A percentile compares a stretch with the other conserved stretches of the same genome.
Evolutionary conservation across 2,329 filamentous ascomycete species (phyloP).

Genomic region (Clonostachys rosea): DNA sequence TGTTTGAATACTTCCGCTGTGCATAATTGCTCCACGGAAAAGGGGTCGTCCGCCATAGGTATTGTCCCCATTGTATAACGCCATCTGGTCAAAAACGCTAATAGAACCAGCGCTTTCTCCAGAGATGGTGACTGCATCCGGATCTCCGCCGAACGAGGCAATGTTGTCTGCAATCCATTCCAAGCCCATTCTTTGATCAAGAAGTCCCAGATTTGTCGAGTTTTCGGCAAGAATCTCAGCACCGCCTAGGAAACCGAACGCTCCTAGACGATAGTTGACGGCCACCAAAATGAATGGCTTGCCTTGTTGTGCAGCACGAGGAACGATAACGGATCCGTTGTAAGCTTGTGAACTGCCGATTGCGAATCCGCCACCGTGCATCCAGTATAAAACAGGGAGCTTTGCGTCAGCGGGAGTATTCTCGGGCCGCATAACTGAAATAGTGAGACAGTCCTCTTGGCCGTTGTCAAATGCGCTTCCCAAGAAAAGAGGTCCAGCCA

Average conservation of each 20-base stretch:
- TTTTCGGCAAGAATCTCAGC: constrained; percentile 22
- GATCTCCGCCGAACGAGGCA: constrained; percentile 34
- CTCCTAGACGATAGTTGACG: constrained; percentile 30
- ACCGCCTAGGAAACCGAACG: constrained; percentile 30
- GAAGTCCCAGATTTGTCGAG: constrained; percentile 26
- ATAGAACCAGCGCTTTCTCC: constrained; percentile 43
- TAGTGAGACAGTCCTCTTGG: constrained; percentile 28
- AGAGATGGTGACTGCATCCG: constrained; percentile 33
- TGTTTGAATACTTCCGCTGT: too few species aligned
- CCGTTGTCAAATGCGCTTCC: too few species aligned
- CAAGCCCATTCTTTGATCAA: constrained; percentile 33
- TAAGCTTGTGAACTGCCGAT: constrained; percentile 23
- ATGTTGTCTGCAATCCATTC: constrained; percentile 41
- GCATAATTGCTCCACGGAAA: too few species aligned
- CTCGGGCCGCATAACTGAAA: constrained; percentile 29
- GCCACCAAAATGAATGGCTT: constrained; percentile 25
- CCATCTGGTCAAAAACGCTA: too few species aligned
- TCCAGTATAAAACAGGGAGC: constrained; percentile 30
- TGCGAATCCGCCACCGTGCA: constrained; percentile 30
- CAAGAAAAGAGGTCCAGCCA: too few species aligned
- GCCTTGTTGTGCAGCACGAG: constrained; percentile 10
- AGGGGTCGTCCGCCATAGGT: too few species aligned
- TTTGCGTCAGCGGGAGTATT: constrained; percentile 23
- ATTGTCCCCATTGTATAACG: too few species aligned
- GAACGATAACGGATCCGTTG: constrained; percentile 13